phyloP scores from a whole-genome alignment of 345 rosid genomes.

The Gossypium anomalum region DNA sequence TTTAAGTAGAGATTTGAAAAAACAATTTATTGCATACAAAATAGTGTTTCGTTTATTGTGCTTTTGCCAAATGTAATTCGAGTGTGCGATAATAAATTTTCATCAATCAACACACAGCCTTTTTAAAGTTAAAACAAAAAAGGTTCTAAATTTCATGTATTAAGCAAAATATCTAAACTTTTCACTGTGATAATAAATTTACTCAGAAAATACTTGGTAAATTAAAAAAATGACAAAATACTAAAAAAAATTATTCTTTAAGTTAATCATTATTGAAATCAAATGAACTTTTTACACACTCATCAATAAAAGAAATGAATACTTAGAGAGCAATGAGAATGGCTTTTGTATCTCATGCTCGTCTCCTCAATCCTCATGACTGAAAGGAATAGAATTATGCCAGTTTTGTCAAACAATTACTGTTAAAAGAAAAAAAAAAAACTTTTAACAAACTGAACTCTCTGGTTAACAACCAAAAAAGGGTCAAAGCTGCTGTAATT shows the following conservation, averaged over 20 bases:
- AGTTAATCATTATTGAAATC: constrained; percentile 5
- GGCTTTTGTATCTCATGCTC: constrained; percentile 36
- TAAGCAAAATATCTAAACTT: no score
- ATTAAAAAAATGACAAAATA: neutral
- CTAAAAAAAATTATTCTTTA: neutral
- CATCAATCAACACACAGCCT: no score
- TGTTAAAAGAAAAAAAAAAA: constrained; percentile 6
- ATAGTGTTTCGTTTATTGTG: no score
- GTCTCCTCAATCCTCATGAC: constrained; percentile 23
- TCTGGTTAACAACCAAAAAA: constrained; percentile 20
- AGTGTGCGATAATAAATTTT: no score
- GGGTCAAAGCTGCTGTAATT: constrained; percentile 36
- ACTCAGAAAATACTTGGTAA: no score
- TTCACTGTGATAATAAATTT: no score
- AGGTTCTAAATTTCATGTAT: no score
- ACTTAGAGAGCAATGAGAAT: constrained; percentile 33
- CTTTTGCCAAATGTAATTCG: no score
- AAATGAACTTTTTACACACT: constrained; percentile 34
- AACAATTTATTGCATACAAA: no score
- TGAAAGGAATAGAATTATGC: constrained; percentile 8
- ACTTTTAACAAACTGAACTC: constrained; percentile 8
- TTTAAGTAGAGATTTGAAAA: no score
- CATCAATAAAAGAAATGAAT: constrained; percentile 25
- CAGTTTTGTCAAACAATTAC: constrained; percentile 33
- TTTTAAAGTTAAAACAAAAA: no score